Percentiles rank a stretch among this genome's conserved stretches.
These are phyloP conservation scores for Tricholoma flavovirens DNA, from an alignment of 768 basidiomycete genomes.

Conservation along the genomic window DNA sequence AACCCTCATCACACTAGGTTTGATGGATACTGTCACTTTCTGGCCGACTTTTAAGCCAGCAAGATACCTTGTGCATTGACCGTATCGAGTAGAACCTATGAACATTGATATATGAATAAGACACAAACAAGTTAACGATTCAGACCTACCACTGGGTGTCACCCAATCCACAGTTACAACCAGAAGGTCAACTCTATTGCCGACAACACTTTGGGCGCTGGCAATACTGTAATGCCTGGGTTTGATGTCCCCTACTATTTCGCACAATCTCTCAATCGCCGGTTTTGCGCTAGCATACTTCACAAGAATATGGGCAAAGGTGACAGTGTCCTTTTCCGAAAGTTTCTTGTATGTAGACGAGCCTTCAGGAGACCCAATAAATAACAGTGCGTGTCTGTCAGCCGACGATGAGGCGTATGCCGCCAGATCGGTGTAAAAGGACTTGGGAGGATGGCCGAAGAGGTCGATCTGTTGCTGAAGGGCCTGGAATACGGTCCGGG, in stretches of 20 bases:
- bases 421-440: slow-evolving; percentile 88
- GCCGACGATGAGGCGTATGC: slow-evolving; percentile 61
- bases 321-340: slow-evolving; percentile 90
- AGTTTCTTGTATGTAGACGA: slow-evolving; percentile 91
- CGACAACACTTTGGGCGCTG: slow-evolving; percentile 90
- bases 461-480: slow-evolving; percentile 96
- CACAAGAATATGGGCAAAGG: slow-evolving; percentile 81
- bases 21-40: slow-evolving; percentile 95
- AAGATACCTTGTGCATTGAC: slow-evolving; percentile 96
- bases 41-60: slow-evolving; percentile 77
- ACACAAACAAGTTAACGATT: slow-evolving; percentile 1
- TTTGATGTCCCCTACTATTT: slow-evolving; percentile 90
- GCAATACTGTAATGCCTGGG: slow-evolving; percentile 99
- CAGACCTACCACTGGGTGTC: slow-evolving; percentile 65
- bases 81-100: slow-evolving; percentile 78
- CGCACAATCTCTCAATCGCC: slow-evolving; percentile 79
- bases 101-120: slow-evolving; percentile 1
- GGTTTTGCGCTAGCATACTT: slow-evolving; percentile 77
- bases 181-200: slow-evolving; percentile 88
- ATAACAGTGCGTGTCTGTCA: slow-evolving; percentile 78
- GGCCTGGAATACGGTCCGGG: slow-evolving; percentile 90
- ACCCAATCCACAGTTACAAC: slow-evolving; percentile 97
- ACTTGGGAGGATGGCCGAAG: slow-evolving; percentile 93
- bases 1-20: slow-evolving; percentile 99
- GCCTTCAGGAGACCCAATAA: slow-evolving; percentile 93